phyloP scores from a whole-genome alignment of 192 early-diverging fungal genomes.

The Rhizoclosmatium sp. region DNA sequence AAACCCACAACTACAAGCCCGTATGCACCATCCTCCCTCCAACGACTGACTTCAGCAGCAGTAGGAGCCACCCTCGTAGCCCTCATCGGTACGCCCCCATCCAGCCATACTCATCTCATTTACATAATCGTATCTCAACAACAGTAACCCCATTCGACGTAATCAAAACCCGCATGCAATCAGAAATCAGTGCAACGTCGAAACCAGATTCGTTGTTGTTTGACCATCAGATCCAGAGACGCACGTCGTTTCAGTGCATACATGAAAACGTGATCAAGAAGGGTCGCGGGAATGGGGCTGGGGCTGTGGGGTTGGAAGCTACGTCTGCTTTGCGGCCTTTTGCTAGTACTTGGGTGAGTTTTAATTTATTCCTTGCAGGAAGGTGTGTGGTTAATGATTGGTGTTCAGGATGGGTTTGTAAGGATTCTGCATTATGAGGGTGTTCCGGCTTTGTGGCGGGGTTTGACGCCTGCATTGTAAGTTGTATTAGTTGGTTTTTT shows the following conservation, averaged over 20 bases:
- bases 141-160: conserved; percentile 88
- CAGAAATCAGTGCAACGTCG: conserved; percentile 38
- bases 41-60: conserved; percentile 84
- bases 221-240: conserved; percentile 9
- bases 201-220: conserved; percentile 28
- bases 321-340: conserved; percentile 21
- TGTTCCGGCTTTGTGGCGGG: conserved; percentile 81
- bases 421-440: conserved; percentile 83
- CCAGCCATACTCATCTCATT: background rate
- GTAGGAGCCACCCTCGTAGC: conserved; percentile 84
- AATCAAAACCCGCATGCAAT: conserved; percentile 86
- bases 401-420: conserved; percentile 40
- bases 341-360: conserved; percentile 1
- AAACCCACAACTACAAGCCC: background rate
- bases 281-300: background rate
- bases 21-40: conserved; percentile 6
- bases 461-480: conserved; percentile 82
- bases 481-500: background rate
- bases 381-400: no score
- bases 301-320: conserved; percentile 16
- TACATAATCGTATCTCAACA: conserved; percentile 33
- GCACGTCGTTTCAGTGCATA: conserved; percentile 16
- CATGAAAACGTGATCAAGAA: background rate
- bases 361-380: no score
- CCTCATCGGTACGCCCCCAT: conserved; percentile 66